These are phyloP conservation scores for Fomitopsis schrenkii DNA, from an alignment of 1,284 basidiomycete species.

Conservation along the genomic window DNA sequence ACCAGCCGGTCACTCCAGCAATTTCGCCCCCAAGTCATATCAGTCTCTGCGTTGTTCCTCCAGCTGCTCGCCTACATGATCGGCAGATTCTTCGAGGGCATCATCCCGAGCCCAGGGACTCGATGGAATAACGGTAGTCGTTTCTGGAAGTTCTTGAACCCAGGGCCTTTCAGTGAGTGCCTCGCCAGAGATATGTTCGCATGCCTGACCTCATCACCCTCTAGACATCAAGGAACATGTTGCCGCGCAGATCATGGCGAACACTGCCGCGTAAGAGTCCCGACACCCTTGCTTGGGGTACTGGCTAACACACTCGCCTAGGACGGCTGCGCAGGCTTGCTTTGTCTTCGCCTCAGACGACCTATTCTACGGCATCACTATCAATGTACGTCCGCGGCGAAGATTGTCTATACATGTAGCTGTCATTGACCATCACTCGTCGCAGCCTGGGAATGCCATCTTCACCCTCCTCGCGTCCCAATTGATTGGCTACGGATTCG, in stretches of 20 bases:
- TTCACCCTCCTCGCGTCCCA: slow-evolving; percentile 29
- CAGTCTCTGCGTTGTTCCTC: slow-evolving; percentile 53
- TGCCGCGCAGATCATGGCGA: slow-evolving; percentile 51
- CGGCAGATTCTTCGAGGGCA: slow-evolving; percentile 38
- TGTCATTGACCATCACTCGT: not conserved
- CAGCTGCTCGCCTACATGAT: slow-evolving; percentile 44
- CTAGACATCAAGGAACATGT: slow-evolving; percentile 58
- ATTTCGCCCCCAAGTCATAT: slow-evolving; percentile 49
- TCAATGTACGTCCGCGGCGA: slow-evolving; percentile 18
- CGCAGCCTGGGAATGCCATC: slow-evolving; percentile 26
- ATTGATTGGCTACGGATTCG: slow-evolving; percentile 29
- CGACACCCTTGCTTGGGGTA: not conserved
- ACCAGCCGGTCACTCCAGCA: slow-evolving; percentile 10
- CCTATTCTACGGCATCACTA: slow-evolving; percentile 32
- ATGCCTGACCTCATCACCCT: not conserved
- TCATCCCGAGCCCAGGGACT: slow-evolving; percentile 43
- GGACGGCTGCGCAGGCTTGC: slow-evolving; percentile 14
- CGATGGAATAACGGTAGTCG: slow-evolving; percentile 34
- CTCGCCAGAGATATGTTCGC: not conserved
- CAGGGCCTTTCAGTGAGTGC: slow-evolving; percentile 49
- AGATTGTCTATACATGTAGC: too few species aligned
- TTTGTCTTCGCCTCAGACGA: slow-evolving; percentile 30
- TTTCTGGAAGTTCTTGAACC: slow-evolving; percentile 53
- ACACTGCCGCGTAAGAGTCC: slow-evolving; percentile 20
- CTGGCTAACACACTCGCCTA: not conserved